A percentile compares a stretch with the other conserved stretches of the same genome.
phyloP scores from a whole-genome alignment of 2,329 filamentous ascomycete species.

The Botrytis elliptica region DNA sequence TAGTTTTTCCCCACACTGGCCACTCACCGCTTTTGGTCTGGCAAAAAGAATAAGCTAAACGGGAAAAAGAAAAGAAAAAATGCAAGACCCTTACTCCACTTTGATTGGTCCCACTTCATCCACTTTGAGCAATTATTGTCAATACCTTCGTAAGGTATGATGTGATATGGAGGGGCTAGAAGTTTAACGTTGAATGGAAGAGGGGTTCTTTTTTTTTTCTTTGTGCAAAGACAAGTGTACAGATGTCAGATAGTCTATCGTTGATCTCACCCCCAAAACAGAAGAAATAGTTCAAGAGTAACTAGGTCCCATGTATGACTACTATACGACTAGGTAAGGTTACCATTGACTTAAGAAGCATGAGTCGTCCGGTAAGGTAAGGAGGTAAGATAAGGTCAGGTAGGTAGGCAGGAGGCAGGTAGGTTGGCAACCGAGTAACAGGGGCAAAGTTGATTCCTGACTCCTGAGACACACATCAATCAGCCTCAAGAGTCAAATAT shows the following conservation, averaged over 20 bases:
- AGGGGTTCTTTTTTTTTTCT: not conserved
- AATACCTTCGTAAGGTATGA: not conserved
- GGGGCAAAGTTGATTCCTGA: not conserved
- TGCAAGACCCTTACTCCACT: not conserved
- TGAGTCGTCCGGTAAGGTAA: not conserved
- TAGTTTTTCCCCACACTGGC: not conserved
- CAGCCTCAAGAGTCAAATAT: not conserved
- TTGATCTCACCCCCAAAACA: not conserved
- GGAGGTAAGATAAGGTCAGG: not conserved
- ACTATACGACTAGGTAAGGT: not conserved
- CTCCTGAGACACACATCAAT: not conserved
- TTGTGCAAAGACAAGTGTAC: not conserved
- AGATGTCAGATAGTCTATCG: not conserved
- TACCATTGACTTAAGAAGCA: not conserved
- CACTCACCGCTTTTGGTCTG: not conserved
- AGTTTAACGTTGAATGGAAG: constrained; percentile 3
- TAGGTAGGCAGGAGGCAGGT: not conserved
- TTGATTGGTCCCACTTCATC: constrained; percentile 2
- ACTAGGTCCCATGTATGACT: not conserved
- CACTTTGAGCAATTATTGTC: constrained; percentile 1
- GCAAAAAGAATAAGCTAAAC: not conserved
- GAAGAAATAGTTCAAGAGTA: not conserved
- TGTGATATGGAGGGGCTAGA: constrained; percentile 7
- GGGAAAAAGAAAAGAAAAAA: not conserved
- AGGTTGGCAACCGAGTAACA: not conserved